Base-by-base conservation (phyloP, 2,329 filamentous ascomycete species). In the Microdochium paspali region DNA sequence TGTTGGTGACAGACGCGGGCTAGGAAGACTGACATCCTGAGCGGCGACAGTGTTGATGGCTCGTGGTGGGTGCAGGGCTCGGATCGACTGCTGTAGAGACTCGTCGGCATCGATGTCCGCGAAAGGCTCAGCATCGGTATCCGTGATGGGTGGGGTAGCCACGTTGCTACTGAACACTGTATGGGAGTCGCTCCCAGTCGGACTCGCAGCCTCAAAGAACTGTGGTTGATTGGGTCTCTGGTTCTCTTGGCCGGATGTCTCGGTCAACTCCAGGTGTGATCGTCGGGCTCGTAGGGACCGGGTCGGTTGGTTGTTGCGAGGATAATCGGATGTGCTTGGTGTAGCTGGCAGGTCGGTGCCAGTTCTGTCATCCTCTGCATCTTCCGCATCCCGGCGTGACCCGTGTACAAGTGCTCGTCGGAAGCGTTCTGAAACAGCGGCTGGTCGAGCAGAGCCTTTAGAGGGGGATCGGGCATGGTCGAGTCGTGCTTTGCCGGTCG, bases 1-100 rank as follows among this genome's bases (percentile, higher is more conserved):
- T 5, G 91, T 94, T 3, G 93, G 93, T 24, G 93, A 98, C 48
- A 98, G 70, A 59, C 93, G 90, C 28, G 93, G 93, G 63, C 93
- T 98, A 46, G 93, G 93, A 51, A 98, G 74, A 66, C 89, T 96
- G 53, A 88, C 89, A 70, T 96, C 91, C 62, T 93, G 87, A 32
- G 84, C 82, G 48, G 82, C 80, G 47, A 84, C 76, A 44, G 82
- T 85, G 58, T 90, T 83, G 45, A 90, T 73, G 23, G 77, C 72
- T 25, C 74, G 64, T 43, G 66, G 61, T 18, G 70, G 69, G 51
- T 69, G 75, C 46, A 72, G 66, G 54, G 69, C 69, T 30, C 71
- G 66, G 49, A 72, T 61, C 21, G 67, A 68, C 58, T 66, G 67
- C 47, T 71, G 68, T 15, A 77, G 63, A 12, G 71, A 68, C 44